These are phyloP conservation scores for Plasmodium billcollinsi DNA, from an alignment of 169 alveolate genomes.

Conservation along the genomic window DNA sequence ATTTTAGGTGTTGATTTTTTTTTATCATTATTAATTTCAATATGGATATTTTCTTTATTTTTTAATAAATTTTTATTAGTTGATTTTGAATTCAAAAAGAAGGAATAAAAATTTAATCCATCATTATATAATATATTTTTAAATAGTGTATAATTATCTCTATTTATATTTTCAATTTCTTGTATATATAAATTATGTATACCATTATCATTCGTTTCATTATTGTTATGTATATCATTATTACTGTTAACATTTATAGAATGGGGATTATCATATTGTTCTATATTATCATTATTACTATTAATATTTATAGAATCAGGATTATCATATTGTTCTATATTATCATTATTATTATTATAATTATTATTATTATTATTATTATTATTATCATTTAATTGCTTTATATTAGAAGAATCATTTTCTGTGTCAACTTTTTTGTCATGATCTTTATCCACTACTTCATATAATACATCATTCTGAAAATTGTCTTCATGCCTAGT, in stretches of 20 bases:
- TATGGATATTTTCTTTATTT: conserved; percentile 1
- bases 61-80: conserved; percentile 19
- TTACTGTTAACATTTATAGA: neutral
- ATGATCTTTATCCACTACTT: neutral
- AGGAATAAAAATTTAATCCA: conserved; percentile 61
- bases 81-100: conserved; percentile 41
- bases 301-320: neutral
- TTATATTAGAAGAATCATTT: neutral
- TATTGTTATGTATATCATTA: neutral
- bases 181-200: neutral
- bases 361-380: neutral
- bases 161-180: conserved; percentile 65
- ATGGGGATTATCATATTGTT: neutral
- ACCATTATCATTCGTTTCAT: neutral
- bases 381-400: neutral
- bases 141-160: conserved; percentile 44
- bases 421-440: neutral
- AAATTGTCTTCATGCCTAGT: conserved; percentile 54
- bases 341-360: neutral
- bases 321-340: neutral
- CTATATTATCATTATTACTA: neutral
- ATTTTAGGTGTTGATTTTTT: neutral
- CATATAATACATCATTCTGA: conserved; percentile 10
- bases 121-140: conserved; percentile 33
- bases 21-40: conserved; percentile 4